Percentiles rank a stretch among this genome's conserved stretches.
phyloP scores from a whole-genome alignment of 1,284 basidiomycete species.

The Tranzscheliella williamsii region DNA sequence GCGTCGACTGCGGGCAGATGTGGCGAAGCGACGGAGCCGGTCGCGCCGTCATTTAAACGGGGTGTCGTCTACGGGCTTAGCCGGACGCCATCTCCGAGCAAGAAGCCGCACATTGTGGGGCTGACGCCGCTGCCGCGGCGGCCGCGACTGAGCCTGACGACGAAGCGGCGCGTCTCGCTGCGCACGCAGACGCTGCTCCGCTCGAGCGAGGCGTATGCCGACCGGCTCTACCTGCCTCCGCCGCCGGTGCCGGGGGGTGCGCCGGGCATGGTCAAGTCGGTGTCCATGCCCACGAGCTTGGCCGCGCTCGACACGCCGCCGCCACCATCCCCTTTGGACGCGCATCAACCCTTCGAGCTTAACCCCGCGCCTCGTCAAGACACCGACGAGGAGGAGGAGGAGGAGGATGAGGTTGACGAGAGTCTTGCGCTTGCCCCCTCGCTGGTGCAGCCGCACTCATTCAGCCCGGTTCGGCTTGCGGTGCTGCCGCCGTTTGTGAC shows the following conservation, averaged over 20 bases:
- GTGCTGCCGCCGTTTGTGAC: constrained; percentile 20
- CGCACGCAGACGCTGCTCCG: constrained; percentile 36
- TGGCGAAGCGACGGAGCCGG: neutral
- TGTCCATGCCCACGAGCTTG: constrained; percentile 30
- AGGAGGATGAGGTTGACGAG: constrained; percentile 38
- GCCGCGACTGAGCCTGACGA: constrained; percentile 31
- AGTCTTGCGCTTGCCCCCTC: constrained; percentile 21
- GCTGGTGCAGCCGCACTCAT: constrained; percentile 7
- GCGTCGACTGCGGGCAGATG: too few relatives aligned
- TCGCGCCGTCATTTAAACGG: constrained; percentile 4
- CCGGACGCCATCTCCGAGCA: constrained; percentile 34
- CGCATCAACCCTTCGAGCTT: too few relatives aligned
- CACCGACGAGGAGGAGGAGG: constrained; percentile 5
- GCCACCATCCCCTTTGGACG: constrained; percentile 3
- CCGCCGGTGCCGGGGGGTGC: constrained; percentile 4
- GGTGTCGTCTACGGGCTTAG: constrained; percentile 11
- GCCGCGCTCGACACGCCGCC: constrained; percentile 4
- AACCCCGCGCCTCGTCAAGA: neutral
- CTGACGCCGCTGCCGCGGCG: constrained; percentile 32
- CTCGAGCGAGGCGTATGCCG: constrained; percentile 32
- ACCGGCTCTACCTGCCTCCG: constrained; percentile 34
- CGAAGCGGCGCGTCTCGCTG: constrained; percentile 31
- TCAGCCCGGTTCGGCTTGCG: constrained; percentile 27
- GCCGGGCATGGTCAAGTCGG: constrained; percentile 19
- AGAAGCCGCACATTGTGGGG: constrained; percentile 26